phyloP scores from a whole-genome alignment of 2,329 filamentous ascomycete species.

The Trichoderma citrinoviride region DNA sequence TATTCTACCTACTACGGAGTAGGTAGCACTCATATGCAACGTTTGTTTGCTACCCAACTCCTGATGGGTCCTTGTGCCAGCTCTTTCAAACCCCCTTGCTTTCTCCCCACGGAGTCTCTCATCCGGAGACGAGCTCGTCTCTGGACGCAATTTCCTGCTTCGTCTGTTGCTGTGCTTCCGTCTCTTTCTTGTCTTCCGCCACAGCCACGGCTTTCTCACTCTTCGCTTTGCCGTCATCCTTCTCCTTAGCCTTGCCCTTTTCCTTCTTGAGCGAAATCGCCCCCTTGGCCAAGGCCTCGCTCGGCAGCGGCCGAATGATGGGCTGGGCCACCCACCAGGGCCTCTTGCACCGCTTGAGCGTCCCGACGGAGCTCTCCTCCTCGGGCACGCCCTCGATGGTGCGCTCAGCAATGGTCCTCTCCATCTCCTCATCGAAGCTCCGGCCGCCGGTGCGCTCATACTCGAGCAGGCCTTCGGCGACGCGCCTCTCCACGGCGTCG shows the following conservation, averaged over 20 bases:
- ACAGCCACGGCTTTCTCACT: conserved; percentile 23
- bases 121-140: conserved; percentile 24
- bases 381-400: conserved; percentile 41
- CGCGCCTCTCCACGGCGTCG: conserved; percentile 68
- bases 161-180: neutral
- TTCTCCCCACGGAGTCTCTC: neutral
- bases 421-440: conserved; percentile 45
- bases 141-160: conserved; percentile 24
- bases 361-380: conserved; percentile 60
- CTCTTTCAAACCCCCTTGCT: neutral
- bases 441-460: conserved; percentile 55
- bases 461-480: conserved; percentile 69
- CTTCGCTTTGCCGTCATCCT: conserved; percentile 39
- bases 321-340: conserved; percentile 92
- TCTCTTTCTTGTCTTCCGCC: neutral
- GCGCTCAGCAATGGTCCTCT: conserved; percentile 26
- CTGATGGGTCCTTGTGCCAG: neutral
- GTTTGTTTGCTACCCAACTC: neutral
- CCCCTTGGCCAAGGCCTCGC: conserved; percentile 81
- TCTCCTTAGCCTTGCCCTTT: conserved; percentile 55
- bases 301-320: conserved; percentile 79
- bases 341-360: conserved; percentile 69
- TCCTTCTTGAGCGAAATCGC: conserved; percentile 74
- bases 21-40: neutral
- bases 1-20: neutral